A percentile compares a stretch with the other conserved stretches of the same genome.
Conservation (phyloP, 352 stramenopile genomes). For the Phytophthora litchii region DNA sequence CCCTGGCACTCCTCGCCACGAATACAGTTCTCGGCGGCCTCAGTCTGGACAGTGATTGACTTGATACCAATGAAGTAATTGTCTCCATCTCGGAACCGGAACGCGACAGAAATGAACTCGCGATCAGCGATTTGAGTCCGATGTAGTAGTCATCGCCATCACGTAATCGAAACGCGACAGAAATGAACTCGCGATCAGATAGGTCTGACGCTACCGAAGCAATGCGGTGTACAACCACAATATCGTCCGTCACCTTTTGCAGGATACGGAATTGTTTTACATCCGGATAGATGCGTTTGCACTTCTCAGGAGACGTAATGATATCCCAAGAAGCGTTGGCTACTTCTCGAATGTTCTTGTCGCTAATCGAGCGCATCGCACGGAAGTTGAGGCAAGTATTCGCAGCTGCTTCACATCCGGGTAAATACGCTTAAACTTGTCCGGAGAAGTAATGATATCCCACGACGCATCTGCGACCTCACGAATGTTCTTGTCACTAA, state of each 20-base stretch:
- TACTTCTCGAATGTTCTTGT: conserved; percentile 78
- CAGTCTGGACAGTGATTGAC: conserved; percentile 72
- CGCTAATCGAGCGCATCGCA: conserved; percentile 56
- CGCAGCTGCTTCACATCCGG: conserved; percentile 82
- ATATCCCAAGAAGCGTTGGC: conserved; percentile 83
- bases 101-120: conserved; percentile 82
- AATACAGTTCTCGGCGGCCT: conserved; percentile 79
- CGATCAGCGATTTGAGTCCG: conserved; percentile 77
- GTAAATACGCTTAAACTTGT: conserved; percentile 86
- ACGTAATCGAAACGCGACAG: conserved; percentile 72
- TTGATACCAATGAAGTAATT: conserved; percentile 84
- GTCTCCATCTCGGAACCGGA: conserved; percentile 73
- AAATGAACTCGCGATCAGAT: conserved; percentile 81
- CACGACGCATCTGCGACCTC: conserved; percentile 77
- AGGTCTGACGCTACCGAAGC: conserved; percentile 74
- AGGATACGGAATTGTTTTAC: conserved; percentile 85
- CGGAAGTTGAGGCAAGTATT: conserved; percentile 80
- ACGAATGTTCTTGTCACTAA: conserved; percentile 69
- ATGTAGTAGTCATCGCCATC: conserved; percentile 85
- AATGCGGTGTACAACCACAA: conserved; percentile 81
- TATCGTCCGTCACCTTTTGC: conserved; percentile 86
- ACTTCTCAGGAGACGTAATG: conserved; percentile 84
- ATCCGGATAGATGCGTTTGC: conserved; percentile 84
- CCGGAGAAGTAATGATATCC: conserved; percentile 83
- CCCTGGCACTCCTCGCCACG: conserved; percentile 82